Evolutionary conservation across 495 filamentous ascomycete species (phyloP).

Genomic region (Penicillium maclennaniae): DNA sequence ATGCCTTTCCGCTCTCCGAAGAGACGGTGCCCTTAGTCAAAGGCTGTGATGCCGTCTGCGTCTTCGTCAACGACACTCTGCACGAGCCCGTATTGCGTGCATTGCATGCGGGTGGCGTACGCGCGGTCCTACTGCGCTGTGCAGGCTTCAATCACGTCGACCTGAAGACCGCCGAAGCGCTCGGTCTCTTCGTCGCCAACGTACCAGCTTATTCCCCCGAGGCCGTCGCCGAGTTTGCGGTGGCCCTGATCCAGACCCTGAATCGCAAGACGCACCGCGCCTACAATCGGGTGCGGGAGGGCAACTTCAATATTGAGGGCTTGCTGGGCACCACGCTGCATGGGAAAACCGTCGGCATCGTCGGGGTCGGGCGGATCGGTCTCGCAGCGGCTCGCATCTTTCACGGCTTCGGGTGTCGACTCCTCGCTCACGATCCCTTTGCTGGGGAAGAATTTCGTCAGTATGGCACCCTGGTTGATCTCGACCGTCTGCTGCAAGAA

Average conservation of each 20-base stretch:
- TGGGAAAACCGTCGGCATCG: slow-evolving; percentile 53
- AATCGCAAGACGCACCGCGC: slow-evolving; percentile 69
- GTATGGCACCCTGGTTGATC: slow-evolving; percentile 50
- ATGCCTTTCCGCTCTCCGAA: slow-evolving; percentile 52
- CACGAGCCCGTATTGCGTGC: slow-evolving; percentile 46
- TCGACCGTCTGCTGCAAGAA: slow-evolving; percentile 51
- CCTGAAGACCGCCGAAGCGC: slow-evolving; percentile 48
- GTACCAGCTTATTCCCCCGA: slow-evolving; percentile 69
- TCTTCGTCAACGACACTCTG: slow-evolving; percentile 67
- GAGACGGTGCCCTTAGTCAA: slow-evolving; percentile 55
- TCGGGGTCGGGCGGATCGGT: slow-evolving; percentile 36
- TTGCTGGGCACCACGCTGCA: slow-evolving; percentile 57
- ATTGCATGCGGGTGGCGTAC: slow-evolving; percentile 46
- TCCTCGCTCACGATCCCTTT: slow-evolving; percentile 59
- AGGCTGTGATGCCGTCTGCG: slow-evolving; percentile 57
- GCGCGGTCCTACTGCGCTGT: slow-evolving; percentile 61
- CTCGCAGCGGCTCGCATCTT: slow-evolving; percentile 42
- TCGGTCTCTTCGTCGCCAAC: slow-evolving; percentile 61
- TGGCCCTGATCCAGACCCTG: slow-evolving; percentile 63
- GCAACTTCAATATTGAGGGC: slow-evolving; percentile 65
- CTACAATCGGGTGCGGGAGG: slow-evolving; percentile 68
- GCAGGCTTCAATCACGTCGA: slow-evolving; percentile 71
- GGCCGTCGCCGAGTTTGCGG: slow-evolving; percentile 68
- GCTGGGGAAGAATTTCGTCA: slow-evolving; percentile 40
- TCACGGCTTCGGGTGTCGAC: slow-evolving; percentile 57